Conservation (phyloP, 1,139 yeast genomes). For the Magnusiomyces clavatus region DNA sequence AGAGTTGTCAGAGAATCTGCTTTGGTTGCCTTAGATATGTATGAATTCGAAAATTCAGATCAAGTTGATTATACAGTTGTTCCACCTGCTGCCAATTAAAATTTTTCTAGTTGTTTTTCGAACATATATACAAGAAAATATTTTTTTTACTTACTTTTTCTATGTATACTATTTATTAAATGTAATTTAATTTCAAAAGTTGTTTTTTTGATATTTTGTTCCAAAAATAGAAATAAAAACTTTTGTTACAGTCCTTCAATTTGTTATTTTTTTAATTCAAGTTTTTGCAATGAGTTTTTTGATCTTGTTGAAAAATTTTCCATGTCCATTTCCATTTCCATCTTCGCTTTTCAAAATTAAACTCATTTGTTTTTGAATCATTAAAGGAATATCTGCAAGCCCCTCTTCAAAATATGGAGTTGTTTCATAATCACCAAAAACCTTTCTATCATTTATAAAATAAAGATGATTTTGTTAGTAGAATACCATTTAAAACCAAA, state of each 20-base stretch:
- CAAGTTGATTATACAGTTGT: conserved; percentile 68
- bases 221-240: no score
- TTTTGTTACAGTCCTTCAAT: background rate
- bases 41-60: conserved; percentile 84
- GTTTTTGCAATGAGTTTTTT: conserved; percentile 1
- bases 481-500: background rate
- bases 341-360: conserved; percentile 4
- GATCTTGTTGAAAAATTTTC: background rate
- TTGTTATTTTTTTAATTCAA: conserved; percentile 3
- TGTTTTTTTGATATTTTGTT: no score
- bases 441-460: background rate
- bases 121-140: background rate
- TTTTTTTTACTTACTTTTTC: no score
- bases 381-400: conserved; percentile 1
- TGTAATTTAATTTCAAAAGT: no score
- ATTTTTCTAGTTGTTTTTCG: conserved; percentile 1
- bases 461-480: background rate
- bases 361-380: conserved; percentile 5
- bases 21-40: conserved; percentile 95
- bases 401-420: conserved; percentile 2
- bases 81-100: conserved; percentile 8
- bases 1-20: conserved; percentile 94
- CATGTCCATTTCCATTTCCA: background rate
- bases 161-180: no score
- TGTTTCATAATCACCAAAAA: conserved; percentile 1